Evolutionary conservation across 148 eudicot species (phyloP).

Genomic region (Fagopyrum esculentum): DNA sequence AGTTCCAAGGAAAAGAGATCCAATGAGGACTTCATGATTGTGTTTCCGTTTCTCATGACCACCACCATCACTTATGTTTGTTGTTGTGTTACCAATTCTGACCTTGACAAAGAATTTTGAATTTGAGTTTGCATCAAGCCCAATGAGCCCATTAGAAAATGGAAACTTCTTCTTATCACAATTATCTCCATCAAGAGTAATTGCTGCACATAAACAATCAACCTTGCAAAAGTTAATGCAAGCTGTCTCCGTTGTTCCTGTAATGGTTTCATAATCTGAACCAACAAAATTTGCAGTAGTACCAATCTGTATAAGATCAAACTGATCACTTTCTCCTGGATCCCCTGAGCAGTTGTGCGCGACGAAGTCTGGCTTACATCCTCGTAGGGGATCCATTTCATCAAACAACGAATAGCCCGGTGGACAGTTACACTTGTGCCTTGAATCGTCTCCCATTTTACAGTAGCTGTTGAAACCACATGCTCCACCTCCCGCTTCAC

Average conservation of each 20-base stretch:
- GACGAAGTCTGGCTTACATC: slow-evolving; percentile 34
- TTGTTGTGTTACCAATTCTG: slow-evolving; percentile 2
- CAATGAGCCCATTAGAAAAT: slow-evolving; percentile 23
- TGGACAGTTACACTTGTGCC: slow-evolving; percentile 45
- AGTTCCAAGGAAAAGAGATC: slow-evolving; percentile 21
- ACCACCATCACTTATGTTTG: not conserved
- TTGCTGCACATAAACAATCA: slow-evolving; percentile 50
- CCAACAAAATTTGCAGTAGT: slow-evolving; percentile 25
- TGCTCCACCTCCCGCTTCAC: slow-evolving; percentile 26
- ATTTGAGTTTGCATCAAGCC: not conserved
- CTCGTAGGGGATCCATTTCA: slow-evolving; percentile 35
- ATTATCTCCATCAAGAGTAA: slow-evolving; percentile 2
- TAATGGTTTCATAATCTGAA: slow-evolving; percentile 20
- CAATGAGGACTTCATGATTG: not conserved
- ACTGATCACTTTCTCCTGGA: not conserved
- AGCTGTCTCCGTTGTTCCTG: not conserved
- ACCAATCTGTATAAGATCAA: slow-evolving; percentile 16
- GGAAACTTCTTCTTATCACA: slow-evolving; percentile 33
- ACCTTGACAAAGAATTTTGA: slow-evolving; percentile 21
- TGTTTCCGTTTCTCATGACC: not conserved
- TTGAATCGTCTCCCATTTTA: slow-evolving; percentile 19
- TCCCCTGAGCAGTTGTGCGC: slow-evolving; percentile 17
- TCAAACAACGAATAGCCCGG: slow-evolving; percentile 28
- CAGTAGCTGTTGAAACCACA: slow-evolving; percentile 64
- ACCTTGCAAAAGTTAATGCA: slow-evolving; percentile 32